Conservation (phyloP, 495 filamentous ascomycete genomes). For the Aspergillus biplanus region DNA sequence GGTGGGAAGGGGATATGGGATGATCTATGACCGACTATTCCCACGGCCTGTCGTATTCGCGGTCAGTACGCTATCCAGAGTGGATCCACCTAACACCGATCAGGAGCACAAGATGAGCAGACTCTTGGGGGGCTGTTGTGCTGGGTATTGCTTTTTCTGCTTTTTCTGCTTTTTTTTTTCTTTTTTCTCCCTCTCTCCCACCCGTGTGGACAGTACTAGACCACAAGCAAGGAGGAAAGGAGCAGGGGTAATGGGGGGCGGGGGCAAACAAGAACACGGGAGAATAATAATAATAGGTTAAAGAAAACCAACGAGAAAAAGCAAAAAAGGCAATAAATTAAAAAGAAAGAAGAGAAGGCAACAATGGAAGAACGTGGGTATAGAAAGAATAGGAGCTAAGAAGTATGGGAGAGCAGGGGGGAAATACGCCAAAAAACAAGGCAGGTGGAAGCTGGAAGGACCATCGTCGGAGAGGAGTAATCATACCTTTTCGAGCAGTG, state of each 20-base stretch:
- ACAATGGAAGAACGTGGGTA: constrained; percentile 18
- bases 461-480: background rate
- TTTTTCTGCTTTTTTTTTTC: constrained; percentile 11
- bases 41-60: constrained; percentile 17
- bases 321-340: constrained; percentile 9
- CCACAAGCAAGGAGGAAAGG: constrained; percentile 12
- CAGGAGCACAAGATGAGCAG: constrained; percentile 5
- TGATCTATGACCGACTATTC: constrained; percentile 21
- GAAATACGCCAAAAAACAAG: background rate
- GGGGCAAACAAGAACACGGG: constrained; percentile 10
- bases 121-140: constrained; percentile 3
- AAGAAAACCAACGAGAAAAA: constrained; percentile 10
- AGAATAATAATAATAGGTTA: background rate
- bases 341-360: constrained; percentile 10
- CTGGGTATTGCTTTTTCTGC: constrained; percentile 2
- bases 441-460: constrained; percentile 1
- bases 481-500: constrained; percentile 14
- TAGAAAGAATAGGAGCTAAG: constrained; percentile 6
- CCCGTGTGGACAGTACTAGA: constrained; percentile 19
- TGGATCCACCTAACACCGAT: constrained; percentile 14
- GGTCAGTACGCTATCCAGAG: constrained; percentile 20
- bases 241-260: constrained; percentile 4
- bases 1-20: constrained; percentile 14
- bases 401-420: constrained; percentile 1
- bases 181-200: constrained; percentile 8